Evolutionary conservation across 192 early-diverging fungal species (phyloP).

Genomic region (Backusella westeae): DNA sequence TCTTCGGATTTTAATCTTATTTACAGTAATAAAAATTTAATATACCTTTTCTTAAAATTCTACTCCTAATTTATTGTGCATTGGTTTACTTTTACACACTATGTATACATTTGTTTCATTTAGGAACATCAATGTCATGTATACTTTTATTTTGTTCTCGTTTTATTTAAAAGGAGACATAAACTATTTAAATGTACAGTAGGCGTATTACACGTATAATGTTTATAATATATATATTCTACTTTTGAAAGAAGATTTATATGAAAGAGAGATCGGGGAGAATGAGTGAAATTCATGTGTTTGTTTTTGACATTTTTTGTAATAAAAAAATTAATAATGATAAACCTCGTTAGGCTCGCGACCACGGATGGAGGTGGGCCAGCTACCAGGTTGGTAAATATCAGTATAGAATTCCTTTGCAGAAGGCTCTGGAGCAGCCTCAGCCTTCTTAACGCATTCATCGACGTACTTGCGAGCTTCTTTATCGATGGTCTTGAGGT

Average conservation of each 20-base stretch:
- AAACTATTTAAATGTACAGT: neutral
- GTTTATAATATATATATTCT: neutral
- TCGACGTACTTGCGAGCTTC: conserved; percentile 83
- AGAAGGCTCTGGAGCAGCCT: conserved; percentile 74
- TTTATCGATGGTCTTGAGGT: conserved; percentile 94
- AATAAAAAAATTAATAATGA: conserved; percentile 39
- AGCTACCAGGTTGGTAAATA: conserved; percentile 80
- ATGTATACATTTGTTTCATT: neutral
- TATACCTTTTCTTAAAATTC: neutral
- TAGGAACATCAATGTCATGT: neutral
- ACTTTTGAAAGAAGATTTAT: neutral
- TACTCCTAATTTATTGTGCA: neutral
- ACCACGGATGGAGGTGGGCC: conserved; percentile 73
- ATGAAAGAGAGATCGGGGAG: neutral
- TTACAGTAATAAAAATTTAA: neutral
- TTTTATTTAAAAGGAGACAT: neutral
- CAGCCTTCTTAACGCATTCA: conserved; percentile 78
- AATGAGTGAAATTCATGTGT: neutral
- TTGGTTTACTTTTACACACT: neutral
- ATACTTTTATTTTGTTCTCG: neutral
- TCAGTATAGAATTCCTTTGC: conserved; percentile 72
- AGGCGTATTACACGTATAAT: neutral
- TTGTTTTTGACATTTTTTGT: neutral
- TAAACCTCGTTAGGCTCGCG: conserved; percentile 81
- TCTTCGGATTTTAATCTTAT: neutral